A percentile compares a stretch with the other conserved stretches of the same genome.
These are phyloP conservation scores for Fraxinus latifolia DNA, from an alignment of 305 asterid genomes.

Conservation along the genomic window DNA sequence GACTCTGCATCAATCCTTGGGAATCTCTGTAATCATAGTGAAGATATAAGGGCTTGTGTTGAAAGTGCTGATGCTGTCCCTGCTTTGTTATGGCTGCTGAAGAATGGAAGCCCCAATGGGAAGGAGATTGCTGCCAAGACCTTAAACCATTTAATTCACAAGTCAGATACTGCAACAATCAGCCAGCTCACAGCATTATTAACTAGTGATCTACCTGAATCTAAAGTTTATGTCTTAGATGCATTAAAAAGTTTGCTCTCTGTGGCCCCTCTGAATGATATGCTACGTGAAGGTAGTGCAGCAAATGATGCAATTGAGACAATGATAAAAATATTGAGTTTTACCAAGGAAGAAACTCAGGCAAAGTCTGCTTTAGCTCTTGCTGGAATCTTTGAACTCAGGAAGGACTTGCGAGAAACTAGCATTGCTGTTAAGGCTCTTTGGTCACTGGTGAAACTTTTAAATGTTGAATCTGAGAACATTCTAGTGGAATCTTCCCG, in stretches of 20 bases:
- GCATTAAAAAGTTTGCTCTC: constrained; percentile 91
- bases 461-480: constrained; percentile 62
- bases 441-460: constrained; percentile 59
- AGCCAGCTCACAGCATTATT: constrained; percentile 96
- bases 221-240: constrained; percentile 85
- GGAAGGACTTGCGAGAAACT: constrained; percentile 95
- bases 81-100: constrained; percentile 91
- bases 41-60: constrained; percentile 98
- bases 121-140: constrained; percentile 98
- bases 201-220: constrained; percentile 92
- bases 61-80: constrained; percentile 99
- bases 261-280: constrained; percentile 75
- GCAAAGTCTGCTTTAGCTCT: constrained; percentile 90
- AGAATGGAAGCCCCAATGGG: constrained; percentile 92
- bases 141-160: constrained; percentile 93
- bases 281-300: constrained; percentile 96
- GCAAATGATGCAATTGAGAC: constrained; percentile 96
- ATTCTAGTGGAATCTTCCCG: constrained; percentile 67
- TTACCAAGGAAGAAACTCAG: constrained; percentile 87
- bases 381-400: constrained; percentile 74
- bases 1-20: constrained; percentile 97
- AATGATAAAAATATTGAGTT: constrained; percentile 76
- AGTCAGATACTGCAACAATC: constrained; percentile 96
- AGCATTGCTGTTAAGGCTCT: constrained; percentile 68
- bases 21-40: constrained; percentile 96